Evolutionary conservation across 768 basidiomycete species (phyloP), one percentile per base, ranked within the genome.

Genomic region (Suillus variegatus): DNA sequence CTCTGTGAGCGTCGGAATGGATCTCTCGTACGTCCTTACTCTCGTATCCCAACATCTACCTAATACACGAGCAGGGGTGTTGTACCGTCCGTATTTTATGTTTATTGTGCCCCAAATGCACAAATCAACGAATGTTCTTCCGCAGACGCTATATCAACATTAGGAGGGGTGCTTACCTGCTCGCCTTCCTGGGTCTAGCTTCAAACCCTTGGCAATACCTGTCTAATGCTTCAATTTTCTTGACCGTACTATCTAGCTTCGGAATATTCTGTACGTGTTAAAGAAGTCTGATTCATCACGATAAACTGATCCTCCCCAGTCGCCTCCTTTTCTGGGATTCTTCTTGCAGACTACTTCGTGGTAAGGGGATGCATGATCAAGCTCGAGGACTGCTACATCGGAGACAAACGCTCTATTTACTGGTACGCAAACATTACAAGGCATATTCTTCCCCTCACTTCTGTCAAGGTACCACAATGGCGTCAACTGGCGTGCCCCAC

Each of bases 1-100:
- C 54, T 69, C 68, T 46, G 68, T 70, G 54, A 69, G 68, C 60
- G 64, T 61, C 14, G 69, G 69, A 22, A 70, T 70, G 69, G 69
- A 70, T 69, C 54, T 70, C 38, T 65, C 69, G 68, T 65, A 62
- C 55, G 68, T 25, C 47, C 41, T 22, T 47, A 1, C 12, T 36
- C 35, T 5, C 54, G 13, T 55, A 3, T 36, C 20, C 13, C 7
- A 55, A 35, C 12, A n/a, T 36, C 6, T n/a, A 36, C 10, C 54
- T 55, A 7, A 55, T 20, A 55, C 12, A 55, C 20, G 12, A n/a
- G 12, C 25, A 41, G 54, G 20, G 54, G 54, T 36, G 32, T 55
- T 3, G 20, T 36, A 55, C 54, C 54, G 54, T 55, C 10, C 20
- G 54, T 55, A 55, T n/a, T n/a, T 16, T 55, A 2, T 10, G 32